Conservation (phyloP, 495 filamentous ascomycete species). For the Aspergillus sclerotiicarbonarius region DNA sequence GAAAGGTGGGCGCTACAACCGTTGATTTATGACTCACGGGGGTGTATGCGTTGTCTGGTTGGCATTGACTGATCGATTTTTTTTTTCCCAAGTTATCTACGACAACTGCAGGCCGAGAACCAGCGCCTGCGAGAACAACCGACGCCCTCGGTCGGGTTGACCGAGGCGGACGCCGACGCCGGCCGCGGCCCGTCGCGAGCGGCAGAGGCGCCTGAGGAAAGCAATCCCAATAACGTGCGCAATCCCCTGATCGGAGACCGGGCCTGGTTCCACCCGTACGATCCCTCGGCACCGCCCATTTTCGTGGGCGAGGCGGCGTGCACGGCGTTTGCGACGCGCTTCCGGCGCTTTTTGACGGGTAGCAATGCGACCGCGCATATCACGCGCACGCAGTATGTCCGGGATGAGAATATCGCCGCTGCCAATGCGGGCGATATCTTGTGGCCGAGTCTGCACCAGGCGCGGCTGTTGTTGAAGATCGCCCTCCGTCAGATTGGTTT, state of each 20-base stretch:
- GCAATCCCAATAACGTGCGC: slow-evolving; percentile 32
- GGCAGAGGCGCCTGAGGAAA: slow-evolving; percentile 29
- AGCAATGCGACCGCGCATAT: slow-evolving; percentile 40
- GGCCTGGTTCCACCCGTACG: slow-evolving; percentile 46
- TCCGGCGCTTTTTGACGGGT: slow-evolving; percentile 42
- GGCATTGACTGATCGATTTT: slow-evolving; percentile 6
- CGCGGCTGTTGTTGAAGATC: slow-evolving; percentile 40
- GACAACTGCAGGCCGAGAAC: slow-evolving; percentile 38
- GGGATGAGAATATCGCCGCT: slow-evolving; percentile 34
- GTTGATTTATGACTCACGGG: background rate
- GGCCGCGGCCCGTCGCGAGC: slow-evolving; percentile 22
- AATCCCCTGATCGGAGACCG: slow-evolving; percentile 43
- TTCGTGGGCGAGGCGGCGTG: slow-evolving; percentile 47
- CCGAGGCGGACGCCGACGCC: slow-evolving; percentile 22
- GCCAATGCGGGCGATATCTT: slow-evolving; percentile 31
- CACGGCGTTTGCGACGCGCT: slow-evolving; percentile 47
- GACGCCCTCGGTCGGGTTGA: slow-evolving; percentile 27
- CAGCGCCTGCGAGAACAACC: slow-evolving; percentile 39
- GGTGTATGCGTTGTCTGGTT: background rate
- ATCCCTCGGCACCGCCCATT: slow-evolving; percentile 43
- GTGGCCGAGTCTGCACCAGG: slow-evolving; percentile 44
- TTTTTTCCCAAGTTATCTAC: slow-evolving; percentile 30
- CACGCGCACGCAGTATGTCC: slow-evolving; percentile 41
- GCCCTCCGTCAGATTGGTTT: slow-evolving; percentile 41
- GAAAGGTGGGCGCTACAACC: slow-evolving; percentile 32